phyloP scores from a whole-genome alignment of 108 stramenopile genomes.

The Fragilaria crotonensis region DNA sequence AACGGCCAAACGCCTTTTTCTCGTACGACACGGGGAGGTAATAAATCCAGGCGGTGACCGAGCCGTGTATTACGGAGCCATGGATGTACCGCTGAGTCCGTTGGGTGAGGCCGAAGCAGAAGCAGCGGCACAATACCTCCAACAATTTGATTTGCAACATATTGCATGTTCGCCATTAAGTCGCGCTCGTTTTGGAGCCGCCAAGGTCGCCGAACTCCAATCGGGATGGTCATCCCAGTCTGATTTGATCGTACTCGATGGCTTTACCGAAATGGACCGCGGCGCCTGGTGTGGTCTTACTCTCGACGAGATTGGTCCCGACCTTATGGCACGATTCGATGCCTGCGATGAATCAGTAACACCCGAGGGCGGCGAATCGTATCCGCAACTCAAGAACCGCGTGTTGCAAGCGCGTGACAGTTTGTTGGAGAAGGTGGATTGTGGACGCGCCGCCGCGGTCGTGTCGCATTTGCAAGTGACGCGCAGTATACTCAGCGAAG shows the following conservation, averaged over 20 bases:
- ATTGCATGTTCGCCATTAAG: constrained; percentile 69
- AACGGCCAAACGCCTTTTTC: constrained; percentile 61
- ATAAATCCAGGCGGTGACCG: constrained; percentile 83
- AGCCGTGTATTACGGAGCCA: constrained; percentile 78
- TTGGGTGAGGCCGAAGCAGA: constrained; percentile 73
- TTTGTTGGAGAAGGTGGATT: constrained; percentile 33
- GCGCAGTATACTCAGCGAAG: constrained; percentile 69
- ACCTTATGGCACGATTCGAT: constrained; percentile 63
- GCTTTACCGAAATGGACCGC: constrained; percentile 75
- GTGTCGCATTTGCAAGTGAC: constrained; percentile 88
- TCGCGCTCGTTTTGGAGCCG: constrained; percentile 75
- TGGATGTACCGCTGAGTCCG: constrained; percentile 79
- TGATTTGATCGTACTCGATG: constrained; percentile 33
- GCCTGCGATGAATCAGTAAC: constrained; percentile 78
- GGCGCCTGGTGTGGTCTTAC: constrained; percentile 45
- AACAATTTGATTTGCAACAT: constrained; percentile 50
- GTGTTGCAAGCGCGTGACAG: constrained; percentile 58
- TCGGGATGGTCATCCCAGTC: constrained; percentile 4
- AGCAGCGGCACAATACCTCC: constrained; percentile 66
- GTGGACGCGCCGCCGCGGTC: constrained; percentile 55
- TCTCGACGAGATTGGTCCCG: constrained; percentile 70
- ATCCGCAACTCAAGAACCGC: constrained; percentile 51
- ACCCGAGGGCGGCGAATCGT: constrained; percentile 81
- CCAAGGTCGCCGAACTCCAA: constrained; percentile 38
- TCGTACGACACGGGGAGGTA: constrained; percentile 87